Base-by-base conservation (phyloP, 2,329 filamentous ascomycete genomes). In the Penicillium thymicola region DNA sequence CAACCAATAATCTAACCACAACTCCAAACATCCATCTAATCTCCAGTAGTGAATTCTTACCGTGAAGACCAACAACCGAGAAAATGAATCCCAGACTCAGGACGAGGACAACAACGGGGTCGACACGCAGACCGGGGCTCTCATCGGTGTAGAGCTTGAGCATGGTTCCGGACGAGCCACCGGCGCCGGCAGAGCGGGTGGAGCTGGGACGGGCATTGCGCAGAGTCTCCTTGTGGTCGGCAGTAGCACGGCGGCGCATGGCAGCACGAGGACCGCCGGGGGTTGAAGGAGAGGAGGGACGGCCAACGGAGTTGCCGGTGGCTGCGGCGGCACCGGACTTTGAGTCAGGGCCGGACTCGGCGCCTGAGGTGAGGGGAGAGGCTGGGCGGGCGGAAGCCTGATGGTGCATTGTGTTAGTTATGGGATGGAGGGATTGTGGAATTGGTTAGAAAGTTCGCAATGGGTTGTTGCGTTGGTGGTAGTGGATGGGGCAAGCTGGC, bases 81-180 rank as follows among this genome's bases (percentile, higher is more conserved):
- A 99, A 97, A 78, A 99, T 99, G 79, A 99, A 99, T 61, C 96
- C 94, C 69, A 99, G 85, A 71, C 91, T 96, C 68, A 99, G 83
- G 66, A 97, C 94, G 72, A 99, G 84, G 63, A 99, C 93, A 65
- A 99, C 92, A 58, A 99, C 94, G 23, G 94, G 94, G 76, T 99
- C 94, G 64, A 99, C 94, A 82, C 97, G 96, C 70, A 99, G 82
- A 61, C 94, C 94, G 57, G 94, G 94, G 64, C 90, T 96, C 82
- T 99, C 94, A 74, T 99, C 94, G 57, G 94, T 99, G 86, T 99
- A 99, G 43, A 99, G 88, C 78, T 92, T 93, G 81, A 99, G 83
- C 94, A 99, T 99, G 51, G 94, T 99, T 80, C 91, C 96, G 77
- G 89, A 96, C 75, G 92, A 97, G 65, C 94, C 94, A 66, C 94